Evolutionary conservation across 345 rosid genomes (phyloP), one percentile per base, ranked within the genome.

Genomic region (Arabidopsis arenosa): DNA sequence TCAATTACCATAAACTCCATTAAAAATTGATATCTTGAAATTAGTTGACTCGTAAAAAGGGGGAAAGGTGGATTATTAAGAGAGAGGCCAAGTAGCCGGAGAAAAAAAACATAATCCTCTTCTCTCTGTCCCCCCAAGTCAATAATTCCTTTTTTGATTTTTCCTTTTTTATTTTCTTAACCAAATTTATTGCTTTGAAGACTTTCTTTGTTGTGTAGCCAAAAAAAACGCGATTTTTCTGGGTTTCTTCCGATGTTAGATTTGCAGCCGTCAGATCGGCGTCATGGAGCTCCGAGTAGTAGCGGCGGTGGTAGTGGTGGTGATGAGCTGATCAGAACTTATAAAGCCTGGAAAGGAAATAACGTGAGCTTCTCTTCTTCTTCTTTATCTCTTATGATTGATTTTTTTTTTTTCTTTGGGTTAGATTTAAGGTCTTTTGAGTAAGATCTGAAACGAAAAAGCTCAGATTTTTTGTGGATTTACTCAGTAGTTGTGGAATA

Each of bases 291-390:
- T 55, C 63, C 84, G 35, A 75, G 49, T 39, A 52, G 68, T 55
- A 73, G 41, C 56, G 80, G 79, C 68, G 66, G 65, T 66, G 84
- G 59, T 17, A 84, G 59, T 9, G 84, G 73, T 44, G 78, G 66
- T 33, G 79, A 66, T 36, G 84, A 73, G 80, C 74, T 80, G 78
- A 77, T 79, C 72, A 88, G 84, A 84, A 84, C 88, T 63, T 89
- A 89, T 65, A 83, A 83, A 75, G 88, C 85, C 11, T 91, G 97
- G 97, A 86, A 89, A 82, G 95, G 95, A 73, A 89, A 86, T 63
- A 91, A 91, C 82, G 95, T 89, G 78, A 89, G 87, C 69, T 55
- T 9, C 66, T 13, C 66, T 13, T 48, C 63, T 23, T 57, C 26
- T 70, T 36, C 37, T 35, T 36, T 45, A 6, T 75, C 58, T 77